Percentiles rank a stretch among this genome's conserved stretches.
Evolutionary conservation across 1,284 basidiomycete genomes (phyloP).

Genomic region (Ustilago esculenta): DNA sequence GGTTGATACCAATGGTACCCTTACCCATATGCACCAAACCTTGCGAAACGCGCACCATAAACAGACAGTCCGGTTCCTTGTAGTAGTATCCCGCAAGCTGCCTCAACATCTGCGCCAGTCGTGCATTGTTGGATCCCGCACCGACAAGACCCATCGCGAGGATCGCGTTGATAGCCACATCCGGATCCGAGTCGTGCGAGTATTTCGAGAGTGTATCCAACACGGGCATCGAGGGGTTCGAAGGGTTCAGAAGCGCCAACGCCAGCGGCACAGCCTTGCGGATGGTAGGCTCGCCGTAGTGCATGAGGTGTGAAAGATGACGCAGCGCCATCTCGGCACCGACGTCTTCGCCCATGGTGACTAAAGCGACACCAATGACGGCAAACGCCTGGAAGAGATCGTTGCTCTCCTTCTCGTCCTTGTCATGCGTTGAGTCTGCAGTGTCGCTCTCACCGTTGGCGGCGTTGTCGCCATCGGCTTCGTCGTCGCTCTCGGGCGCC

Average conservation of each 20-base stretch:
- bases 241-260: slow-evolving; percentile 90
- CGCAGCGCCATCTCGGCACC: slow-evolving; percentile 82
- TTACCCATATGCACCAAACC: slow-evolving; percentile 99
- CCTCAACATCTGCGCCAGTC: slow-evolving; percentile 95
- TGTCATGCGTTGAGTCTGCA: slow-evolving; percentile 34
- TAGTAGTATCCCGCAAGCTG: slow-evolving; percentile 96
- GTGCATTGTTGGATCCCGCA: slow-evolving; percentile 97
- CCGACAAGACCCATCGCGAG: slow-evolving; percentile 99
- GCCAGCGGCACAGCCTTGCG: slow-evolving; percentile 95
- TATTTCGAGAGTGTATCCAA: slow-evolving; percentile 99
- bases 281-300: slow-evolving; percentile 94
- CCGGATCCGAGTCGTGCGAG: slow-evolving; percentile 96
- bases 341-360: slow-evolving; percentile 98
- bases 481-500: slow-evolving; percentile 69
- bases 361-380: slow-evolving; percentile 90
- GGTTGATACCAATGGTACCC: slow-evolving; percentile 96
- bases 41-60: slow-evolving; percentile 95
- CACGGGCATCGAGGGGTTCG: slow-evolving; percentile 93
- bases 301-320: slow-evolving; percentile 74
- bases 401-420: slow-evolving; percentile 72
- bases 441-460: slow-evolving; percentile 36
- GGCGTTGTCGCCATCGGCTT: slow-evolving; percentile 50
- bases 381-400: slow-evolving; percentile 93
- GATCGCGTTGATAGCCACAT: slow-evolving; percentile 95
- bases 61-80: slow-evolving; percentile 96